Base-by-base conservation (phyloP, 78 protist genomes). In the Guillardia theta region DNA sequence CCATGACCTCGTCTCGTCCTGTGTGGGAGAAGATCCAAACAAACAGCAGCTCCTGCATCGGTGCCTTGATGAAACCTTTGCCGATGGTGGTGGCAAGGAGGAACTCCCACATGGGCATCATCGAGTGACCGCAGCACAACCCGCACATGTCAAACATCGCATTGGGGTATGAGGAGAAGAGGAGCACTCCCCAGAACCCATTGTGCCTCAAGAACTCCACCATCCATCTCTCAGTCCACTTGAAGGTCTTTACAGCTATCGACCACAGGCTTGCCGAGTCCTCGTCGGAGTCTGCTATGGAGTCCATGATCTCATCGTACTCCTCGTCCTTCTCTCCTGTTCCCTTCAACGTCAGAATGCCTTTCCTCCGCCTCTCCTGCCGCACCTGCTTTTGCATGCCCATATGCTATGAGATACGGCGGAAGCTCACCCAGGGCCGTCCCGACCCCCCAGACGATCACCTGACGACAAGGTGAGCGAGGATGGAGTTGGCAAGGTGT, bases 351-450 rank as follows among this genome's bases (percentile, higher is more conserved):
- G 30, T 10, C 58, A 50, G 58, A 24, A 24, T 58, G 70, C 70
- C 2, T 58, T 6, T 58, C 70, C 70, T 58, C 70, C 70, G 21
- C 70, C 70, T 6, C 6, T 30, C 6, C 70, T 6, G 4, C 70
- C 70, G 21, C 70, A 70, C 83, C 83, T 22, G 90, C 90, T 6
- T 39, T 44, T 24, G 90, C 90, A 43, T 10, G 44, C 37, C 90
- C 45, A 48, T 44, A 44, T 53, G 92, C 48, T 22, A 77, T n/a
- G 0, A 77, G 48, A 24, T 87, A 87, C 33, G 92, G 92, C 64
- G 92, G 92, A 10, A 87, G 53, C 92, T 87, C 92, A 27, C 92
- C 92, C 33, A 87, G 33, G 0, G 92, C 92, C 0, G 92, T 87
- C 6, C 92, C 92, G 10, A 41, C 53, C 27, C 92, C 92, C 92